Evolutionary conservation across 1,139 yeast species (phyloP).

Genomic region (Yamadazyma spencermartinsiae): DNA sequence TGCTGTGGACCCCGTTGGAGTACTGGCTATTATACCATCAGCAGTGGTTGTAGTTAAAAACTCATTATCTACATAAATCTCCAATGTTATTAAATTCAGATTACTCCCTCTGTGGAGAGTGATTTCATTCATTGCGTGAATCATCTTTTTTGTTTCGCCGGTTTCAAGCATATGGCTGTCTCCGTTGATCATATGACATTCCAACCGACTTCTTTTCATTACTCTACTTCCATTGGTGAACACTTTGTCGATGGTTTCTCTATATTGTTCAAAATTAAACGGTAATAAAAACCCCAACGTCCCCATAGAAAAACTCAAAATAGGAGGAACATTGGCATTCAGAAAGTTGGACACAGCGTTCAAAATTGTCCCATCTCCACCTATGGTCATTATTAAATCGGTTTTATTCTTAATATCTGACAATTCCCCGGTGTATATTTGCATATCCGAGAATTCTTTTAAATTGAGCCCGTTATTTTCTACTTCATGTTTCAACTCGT

Average conservation of each 20-base stretch:
- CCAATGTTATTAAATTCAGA: slow-evolving; percentile 82
- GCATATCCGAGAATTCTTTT: slow-evolving; percentile 4
- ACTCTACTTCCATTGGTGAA: slow-evolving; percentile 69
- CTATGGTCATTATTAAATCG: slow-evolving; percentile 80
- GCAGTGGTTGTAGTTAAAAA: slow-evolving; percentile 87
- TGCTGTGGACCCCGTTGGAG: slow-evolving; percentile 97
- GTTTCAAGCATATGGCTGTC: slow-evolving; percentile 5
- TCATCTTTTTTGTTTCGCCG: slow-evolving; percentile 19
- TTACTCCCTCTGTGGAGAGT: slow-evolving; percentile 85
- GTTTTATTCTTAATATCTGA: slow-evolving; percentile 51
- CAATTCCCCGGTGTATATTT: slow-evolving; percentile 57
- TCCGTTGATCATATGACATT: slow-evolving; percentile 65
- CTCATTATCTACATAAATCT: slow-evolving; percentile 77
- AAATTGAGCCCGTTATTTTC: slow-evolving; percentile 10
- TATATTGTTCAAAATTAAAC: slow-evolving; percentile 67
- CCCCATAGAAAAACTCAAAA: slow-evolving; percentile 85
- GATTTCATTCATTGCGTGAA: slow-evolving; percentile 90
- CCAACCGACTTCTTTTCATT: slow-evolving; percentile 72
- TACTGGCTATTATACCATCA: slow-evolving; percentile 81
- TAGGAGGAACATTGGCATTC: slow-evolving; percentile 78
- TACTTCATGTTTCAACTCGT: slow-evolving; percentile 56
- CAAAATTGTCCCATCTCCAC: slow-evolving; percentile 94
- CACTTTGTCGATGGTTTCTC: slow-evolving; percentile 63
- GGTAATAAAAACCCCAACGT: slow-evolving; percentile 90
- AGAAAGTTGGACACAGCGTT: slow-evolving; percentile 69